phyloP scores from a whole-genome alignment of 495 filamentous ascomycete genomes.

The Neurospora sp. region DNA sequence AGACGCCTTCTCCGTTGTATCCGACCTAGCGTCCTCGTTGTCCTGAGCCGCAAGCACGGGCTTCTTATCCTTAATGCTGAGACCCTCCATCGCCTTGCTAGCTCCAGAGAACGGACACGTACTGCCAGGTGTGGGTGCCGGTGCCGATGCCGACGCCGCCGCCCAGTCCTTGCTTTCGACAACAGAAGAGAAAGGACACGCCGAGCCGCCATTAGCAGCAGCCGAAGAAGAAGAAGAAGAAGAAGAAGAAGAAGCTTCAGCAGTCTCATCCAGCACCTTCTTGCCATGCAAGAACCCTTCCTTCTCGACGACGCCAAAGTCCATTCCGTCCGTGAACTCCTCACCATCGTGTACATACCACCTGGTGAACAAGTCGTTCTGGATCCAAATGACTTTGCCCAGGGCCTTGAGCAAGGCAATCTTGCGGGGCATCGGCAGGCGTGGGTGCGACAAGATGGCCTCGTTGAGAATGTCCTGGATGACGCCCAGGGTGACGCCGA shows the following conservation, averaged over 20 bases:
- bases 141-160: neutral
- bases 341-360: conserved; percentile 66
- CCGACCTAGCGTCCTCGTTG: neutral
- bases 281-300: conserved; percentile 50
- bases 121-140: neutral
- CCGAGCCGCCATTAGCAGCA: neutral
- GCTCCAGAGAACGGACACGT: conserved; percentile 17
- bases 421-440: conserved; percentile 51
- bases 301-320: conserved; percentile 43
- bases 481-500: conserved; percentile 54
- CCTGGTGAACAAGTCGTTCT: conserved; percentile 70
- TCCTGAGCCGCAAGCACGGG: neutral
- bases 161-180: neutral
- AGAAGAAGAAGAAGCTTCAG: conserved; percentile 1
- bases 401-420: conserved; percentile 56
- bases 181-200: neutral
- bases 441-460: conserved; percentile 61
- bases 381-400: conserved; percentile 55
- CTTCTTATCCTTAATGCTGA: conserved; percentile 7
- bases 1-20: neutral
- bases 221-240: neutral
- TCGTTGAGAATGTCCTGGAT: conserved; percentile 67
- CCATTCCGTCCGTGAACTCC: conserved; percentile 53
- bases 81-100: neutral
- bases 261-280: conserved; percentile 27